Conservation (phyloP, 73 alveolate genomes). For the Durusdinium trenchii region DNA sequence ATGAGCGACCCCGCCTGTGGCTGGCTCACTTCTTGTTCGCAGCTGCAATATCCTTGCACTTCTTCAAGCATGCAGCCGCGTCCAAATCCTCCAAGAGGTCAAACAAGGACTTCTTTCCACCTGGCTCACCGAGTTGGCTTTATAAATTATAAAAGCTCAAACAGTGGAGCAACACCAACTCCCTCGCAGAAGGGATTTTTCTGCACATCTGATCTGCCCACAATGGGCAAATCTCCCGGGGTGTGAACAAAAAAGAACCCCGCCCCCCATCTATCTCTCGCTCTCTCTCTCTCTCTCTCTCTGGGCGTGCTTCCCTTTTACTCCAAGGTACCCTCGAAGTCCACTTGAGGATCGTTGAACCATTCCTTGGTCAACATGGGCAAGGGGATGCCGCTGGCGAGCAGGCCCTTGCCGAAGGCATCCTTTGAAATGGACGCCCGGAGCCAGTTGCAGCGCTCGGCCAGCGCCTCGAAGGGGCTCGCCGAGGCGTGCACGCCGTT, state of each 20-base stretch:
- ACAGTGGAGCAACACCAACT: too few species aligned
- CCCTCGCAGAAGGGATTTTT: too few species aligned
- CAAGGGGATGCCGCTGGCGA: slow-evolving; percentile 59
- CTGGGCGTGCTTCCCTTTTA: too few species aligned
- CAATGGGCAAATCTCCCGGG: too few species aligned
- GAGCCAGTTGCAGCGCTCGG: slow-evolving; percentile 92
- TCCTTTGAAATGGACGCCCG: slow-evolving; percentile 75
- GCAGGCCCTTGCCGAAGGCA: slow-evolving; percentile 81
- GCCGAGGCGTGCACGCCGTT: slow-evolving; percentile 96
- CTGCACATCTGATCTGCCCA: too few species aligned
- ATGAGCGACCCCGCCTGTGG: too few species aligned
- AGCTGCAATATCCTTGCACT: slow-evolving; percentile 31
- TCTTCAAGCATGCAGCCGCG: slow-evolving; percentile 58
- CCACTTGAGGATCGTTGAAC: slow-evolving; percentile 8
- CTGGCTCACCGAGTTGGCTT: background rate
- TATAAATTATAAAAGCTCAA: too few species aligned
- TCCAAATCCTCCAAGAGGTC: slow-evolving; percentile 59
- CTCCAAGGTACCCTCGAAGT: slow-evolving; percentile 24
- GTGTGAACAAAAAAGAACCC: too few species aligned
- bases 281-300: too few species aligned
- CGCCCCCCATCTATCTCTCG: too few species aligned
- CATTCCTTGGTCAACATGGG: slow-evolving; percentile 66
- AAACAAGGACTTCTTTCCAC: slow-evolving; percentile 52
- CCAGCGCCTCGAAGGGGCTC: slow-evolving; percentile 94
- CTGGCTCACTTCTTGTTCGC: slow-evolving; percentile 37